Evolutionary conservation across 306 rosid species (phyloP).

Genomic region (Cucumis cinereus): DNA sequence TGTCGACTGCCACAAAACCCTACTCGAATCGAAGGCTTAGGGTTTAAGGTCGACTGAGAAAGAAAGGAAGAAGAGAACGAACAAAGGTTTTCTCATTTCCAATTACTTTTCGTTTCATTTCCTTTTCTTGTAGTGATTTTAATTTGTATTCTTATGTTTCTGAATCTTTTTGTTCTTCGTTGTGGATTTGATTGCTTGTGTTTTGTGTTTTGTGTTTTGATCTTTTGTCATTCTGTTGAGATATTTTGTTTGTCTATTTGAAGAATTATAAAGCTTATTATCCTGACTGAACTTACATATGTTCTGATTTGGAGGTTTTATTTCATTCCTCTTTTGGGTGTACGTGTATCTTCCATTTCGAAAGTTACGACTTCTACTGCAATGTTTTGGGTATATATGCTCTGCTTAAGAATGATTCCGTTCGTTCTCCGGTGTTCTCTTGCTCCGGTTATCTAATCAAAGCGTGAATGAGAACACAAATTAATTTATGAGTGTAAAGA

Average conservation of each 20-base stretch:
- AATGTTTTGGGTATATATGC: neutral
- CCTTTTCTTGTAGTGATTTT: neutral
- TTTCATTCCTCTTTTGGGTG: neutral
- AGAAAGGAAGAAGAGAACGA: neutral
- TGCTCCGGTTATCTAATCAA: too few relatives aligned
- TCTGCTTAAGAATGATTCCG: neutral
- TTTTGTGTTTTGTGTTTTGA: neutral
- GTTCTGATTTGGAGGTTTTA: neutral
- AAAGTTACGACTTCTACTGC: neutral
- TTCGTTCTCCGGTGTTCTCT: neutral
- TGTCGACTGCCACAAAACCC: neutral
- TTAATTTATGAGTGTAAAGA: too few relatives aligned
- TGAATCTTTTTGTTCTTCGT: neutral
- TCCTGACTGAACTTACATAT: neutral
- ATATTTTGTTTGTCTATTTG: neutral
- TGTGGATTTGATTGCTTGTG: neutral
- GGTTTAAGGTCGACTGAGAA: neutral
- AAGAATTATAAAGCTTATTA: neutral
- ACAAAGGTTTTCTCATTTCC: neutral
- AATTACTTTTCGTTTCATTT: neutral
- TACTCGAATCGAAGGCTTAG: neutral
- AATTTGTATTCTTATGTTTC: neutral
- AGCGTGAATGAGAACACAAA: neutral
- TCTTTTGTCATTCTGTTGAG: neutral
- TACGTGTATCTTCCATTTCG: neutral